These are phyloP conservation scores for Fusarium illudens DNA, from an alignment of 2,329 filamentous ascomycete species.

Conservation along the genomic window DNA sequence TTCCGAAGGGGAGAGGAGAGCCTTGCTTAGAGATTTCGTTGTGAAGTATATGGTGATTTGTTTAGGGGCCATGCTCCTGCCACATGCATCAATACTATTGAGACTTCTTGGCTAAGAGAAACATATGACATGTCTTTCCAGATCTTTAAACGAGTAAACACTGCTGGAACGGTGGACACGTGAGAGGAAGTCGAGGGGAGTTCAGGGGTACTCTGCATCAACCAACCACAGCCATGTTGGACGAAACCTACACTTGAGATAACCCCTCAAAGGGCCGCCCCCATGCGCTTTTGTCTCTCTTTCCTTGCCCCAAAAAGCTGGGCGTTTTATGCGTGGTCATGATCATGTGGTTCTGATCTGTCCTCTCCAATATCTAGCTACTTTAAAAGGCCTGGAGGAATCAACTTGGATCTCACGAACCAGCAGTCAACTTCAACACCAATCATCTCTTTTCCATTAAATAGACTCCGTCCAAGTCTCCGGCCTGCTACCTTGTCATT, in stretches of 20 bases:
- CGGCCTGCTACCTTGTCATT: neutral
- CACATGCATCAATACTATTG: no score
- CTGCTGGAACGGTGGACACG: neutral
- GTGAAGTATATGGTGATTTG: neutral
- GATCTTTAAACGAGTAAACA: neutral
- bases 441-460: neutral
- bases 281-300: neutral
- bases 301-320: neutral
- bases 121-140: neutral
- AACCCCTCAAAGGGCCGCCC: neutral
- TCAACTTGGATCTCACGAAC: neutral
- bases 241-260: neutral
- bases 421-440: neutral
- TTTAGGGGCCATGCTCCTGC: neutral
- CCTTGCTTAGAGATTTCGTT: neutral
- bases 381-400: neutral
- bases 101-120: neutral
- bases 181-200: neutral
- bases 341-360: neutral
- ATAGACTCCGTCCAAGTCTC: no score
- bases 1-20: neutral
- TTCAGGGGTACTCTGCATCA: neutral
- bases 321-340: neutral
- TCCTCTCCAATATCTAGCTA: neutral
- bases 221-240: neutral